A percentile compares a stretch with the other conserved stretches of the same genome.
These are phyloP conservation scores for Spinellus fusiger DNA, from an alignment of 192 early-diverging fungal genomes.

Conservation along the genomic window DNA sequence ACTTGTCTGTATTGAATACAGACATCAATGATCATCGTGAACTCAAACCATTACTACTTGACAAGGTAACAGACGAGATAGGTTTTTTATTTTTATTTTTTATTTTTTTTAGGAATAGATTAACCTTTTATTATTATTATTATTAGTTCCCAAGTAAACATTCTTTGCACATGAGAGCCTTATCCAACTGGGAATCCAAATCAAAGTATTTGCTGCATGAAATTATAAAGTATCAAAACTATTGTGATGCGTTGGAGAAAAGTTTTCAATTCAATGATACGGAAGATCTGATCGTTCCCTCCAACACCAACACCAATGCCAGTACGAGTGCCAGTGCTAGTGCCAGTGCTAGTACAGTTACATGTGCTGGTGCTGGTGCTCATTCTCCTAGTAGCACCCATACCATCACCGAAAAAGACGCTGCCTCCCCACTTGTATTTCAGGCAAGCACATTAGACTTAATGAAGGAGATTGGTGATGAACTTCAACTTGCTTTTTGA, in stretches of 20 bases:
- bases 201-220: conserved; percentile 69
- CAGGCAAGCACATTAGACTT: conserved; percentile 3
- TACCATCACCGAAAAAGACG: neutral
- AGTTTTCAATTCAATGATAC: conserved; percentile 3
- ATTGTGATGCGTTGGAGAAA: conserved; percentile 65
- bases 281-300: no score
- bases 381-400: neutral
- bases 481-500: neutral
- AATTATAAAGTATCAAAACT: conserved; percentile 78
- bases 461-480: conserved; percentile 12
- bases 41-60: conserved; percentile 32
- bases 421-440: neutral
- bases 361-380: no score
- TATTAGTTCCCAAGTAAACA: conserved; percentile 47
- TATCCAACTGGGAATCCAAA: conserved; percentile 73
- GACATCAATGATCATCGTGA: conserved; percentile 65
- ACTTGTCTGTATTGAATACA: conserved; percentile 53
- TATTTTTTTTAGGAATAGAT: neutral
- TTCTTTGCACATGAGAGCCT: conserved; percentile 52
- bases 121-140: neutral
- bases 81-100: neutral
- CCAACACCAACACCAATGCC: no score
- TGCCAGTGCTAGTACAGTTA: no score
- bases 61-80: no score
- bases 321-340: no score